A percentile compares a stretch with the other conserved stretches of the same genome.
phyloP scores from a whole-genome alignment of 164 flowering plant genomes.

The Annona squamosa region DNA sequence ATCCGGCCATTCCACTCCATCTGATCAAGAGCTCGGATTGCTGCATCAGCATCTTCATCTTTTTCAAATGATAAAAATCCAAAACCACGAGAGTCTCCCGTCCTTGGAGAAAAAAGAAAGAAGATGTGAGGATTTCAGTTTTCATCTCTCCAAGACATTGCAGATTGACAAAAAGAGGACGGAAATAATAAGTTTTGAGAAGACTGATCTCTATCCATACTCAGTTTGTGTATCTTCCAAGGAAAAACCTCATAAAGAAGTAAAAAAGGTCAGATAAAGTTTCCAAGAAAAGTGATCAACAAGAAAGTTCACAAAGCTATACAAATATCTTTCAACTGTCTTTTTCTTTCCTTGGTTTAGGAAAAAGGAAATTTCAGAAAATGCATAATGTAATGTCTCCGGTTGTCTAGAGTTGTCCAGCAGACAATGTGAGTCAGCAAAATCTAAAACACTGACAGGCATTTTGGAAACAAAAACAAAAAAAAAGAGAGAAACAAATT shows the following conservation, averaged over 20 bases:
- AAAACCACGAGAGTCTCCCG: constrained; percentile 42
- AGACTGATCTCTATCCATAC: not conserved
- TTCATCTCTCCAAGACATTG: not conserved
- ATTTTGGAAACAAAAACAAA: not conserved
- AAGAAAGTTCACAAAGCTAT: not conserved
- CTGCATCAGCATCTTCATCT: constrained; percentile 42
- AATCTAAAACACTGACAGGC: not conserved
- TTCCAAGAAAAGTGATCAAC: not conserved
- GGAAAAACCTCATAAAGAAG: not conserved
- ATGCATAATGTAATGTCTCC: not conserved
- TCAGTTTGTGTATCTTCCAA: not conserved
- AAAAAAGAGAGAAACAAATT: not conserved
- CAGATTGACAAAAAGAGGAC: not conserved
- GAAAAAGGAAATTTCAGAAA: not conserved
- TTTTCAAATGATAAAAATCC: constrained; percentile 36
- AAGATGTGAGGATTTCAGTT: constrained; percentile 2
- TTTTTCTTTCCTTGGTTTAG: not conserved
- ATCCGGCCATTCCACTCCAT: constrained; percentile 41
- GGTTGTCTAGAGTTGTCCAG: not conserved
- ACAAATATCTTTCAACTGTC: not conserved
- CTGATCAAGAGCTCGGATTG: constrained; percentile 33
- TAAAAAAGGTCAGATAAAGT: not conserved
- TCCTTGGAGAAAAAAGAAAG: constrained; percentile 18
- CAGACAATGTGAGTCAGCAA: no score
- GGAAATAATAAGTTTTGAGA: not conserved